phyloP scores from a whole-genome alignment of 202 grass and related monocot genomes.

The Saccharum hybrid region DNA sequence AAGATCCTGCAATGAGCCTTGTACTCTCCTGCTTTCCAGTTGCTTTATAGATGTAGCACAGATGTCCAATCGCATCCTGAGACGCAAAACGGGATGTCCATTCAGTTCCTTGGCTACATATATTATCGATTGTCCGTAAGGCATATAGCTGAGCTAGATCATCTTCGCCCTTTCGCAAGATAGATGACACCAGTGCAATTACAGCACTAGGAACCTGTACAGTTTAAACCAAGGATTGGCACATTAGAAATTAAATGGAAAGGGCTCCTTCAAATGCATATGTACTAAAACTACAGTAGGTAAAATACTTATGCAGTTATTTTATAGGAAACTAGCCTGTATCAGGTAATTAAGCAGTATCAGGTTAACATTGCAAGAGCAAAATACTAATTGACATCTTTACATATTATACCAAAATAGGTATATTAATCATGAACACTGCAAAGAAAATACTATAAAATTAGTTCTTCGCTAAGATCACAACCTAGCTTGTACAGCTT shows the following conservation, averaged over 20 bases:
- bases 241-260: constrained; percentile 16
- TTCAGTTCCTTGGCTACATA: constrained; percentile 89
- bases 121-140: constrained; percentile 93
- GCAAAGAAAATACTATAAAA: not conserved
- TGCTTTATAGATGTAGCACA: constrained; percentile 94
- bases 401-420: constrained; percentile 10
- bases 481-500: not conserved
- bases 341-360: not conserved
- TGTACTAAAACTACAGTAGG: constrained; percentile 21
- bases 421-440: constrained; percentile 1
- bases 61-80: constrained; percentile 83
- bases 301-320: constrained; percentile 5
- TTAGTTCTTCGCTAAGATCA: not conserved
- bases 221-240: constrained; percentile 36
- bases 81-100: constrained; percentile 93
- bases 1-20: constrained; percentile 89
- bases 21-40: constrained; percentile 89
- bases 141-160: constrained; percentile 96
- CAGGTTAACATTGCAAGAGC: constrained; percentile 6
- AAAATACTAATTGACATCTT: not conserved
- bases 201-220: constrained; percentile 92
- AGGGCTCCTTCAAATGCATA: constrained; percentile 3
- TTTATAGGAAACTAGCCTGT: not conserved
- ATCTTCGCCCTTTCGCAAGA: constrained; percentile 95
- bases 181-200: constrained; percentile 83